Evolutionary conservation across 495 filamentous ascomycete species (phyloP).

Genomic region (Daldinia bambusicola): DNA sequence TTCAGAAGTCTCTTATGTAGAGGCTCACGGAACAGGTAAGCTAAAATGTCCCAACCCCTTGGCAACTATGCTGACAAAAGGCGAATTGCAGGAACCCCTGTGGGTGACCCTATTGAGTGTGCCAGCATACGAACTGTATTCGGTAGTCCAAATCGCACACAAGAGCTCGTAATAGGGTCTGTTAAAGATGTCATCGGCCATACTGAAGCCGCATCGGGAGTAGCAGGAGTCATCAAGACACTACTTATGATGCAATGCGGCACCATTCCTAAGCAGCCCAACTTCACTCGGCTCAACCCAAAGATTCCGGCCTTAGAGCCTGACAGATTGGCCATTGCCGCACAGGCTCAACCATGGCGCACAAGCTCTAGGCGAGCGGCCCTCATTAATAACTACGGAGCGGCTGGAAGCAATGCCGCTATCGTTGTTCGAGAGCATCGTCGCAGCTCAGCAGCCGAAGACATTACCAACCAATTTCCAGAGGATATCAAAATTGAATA

Average conservation of each 20-base stretch:
- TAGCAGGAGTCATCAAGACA: conserved; percentile 57
- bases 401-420: conserved; percentile 48
- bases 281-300: conserved; percentile 56
- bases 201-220: conserved; percentile 61
- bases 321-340: conserved; percentile 51
- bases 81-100: conserved; percentile 48
- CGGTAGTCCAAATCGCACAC: conserved; percentile 31
- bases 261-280: conserved; percentile 56
- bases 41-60: not conserved
- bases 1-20: conserved; percentile 50
- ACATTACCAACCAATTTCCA: not conserved
- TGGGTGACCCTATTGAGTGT: conserved; percentile 63
- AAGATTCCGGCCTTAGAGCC: conserved; percentile 46
- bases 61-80: conserved; percentile 1
- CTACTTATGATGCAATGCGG: conserved; percentile 61
- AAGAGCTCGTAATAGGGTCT: conserved; percentile 51
- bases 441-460: not conserved
- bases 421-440: conserved; percentile 41
- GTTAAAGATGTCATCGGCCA: conserved; percentile 66
- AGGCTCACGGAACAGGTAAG: conserved; percentile 56
- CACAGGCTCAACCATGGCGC: conserved; percentile 13
- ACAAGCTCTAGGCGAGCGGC: conserved; percentile 10
- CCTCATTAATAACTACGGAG: conserved; percentile 48
- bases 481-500: conserved; percentile 13
- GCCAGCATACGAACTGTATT: conserved; percentile 51